phyloP scores from a whole-genome alignment of 768 basidiomycete genomes.

The Steccherinum ochraceum region DNA sequence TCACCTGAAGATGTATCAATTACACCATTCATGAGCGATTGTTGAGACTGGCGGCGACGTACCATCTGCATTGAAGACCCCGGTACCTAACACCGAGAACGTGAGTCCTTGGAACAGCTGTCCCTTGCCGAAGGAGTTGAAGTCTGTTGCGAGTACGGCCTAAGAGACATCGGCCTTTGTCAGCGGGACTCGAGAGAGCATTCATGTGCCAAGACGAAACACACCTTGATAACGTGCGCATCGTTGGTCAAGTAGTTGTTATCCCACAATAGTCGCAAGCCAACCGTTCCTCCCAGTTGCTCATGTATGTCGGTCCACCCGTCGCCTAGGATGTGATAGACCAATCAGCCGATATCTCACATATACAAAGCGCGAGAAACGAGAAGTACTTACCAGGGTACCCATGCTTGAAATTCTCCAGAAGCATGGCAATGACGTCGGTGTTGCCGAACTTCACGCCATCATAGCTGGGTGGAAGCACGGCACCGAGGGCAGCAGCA shows the following conservation, averaged over 20 bases:
- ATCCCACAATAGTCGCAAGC: constrained; percentile 16
- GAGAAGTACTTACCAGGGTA: constrained; percentile 27
- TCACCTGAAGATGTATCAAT: constrained; percentile 14
- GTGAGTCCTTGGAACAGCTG: constrained; percentile 24
- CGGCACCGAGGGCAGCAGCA: constrained; percentile 4
- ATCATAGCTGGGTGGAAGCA: constrained; percentile 20
- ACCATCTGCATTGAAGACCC: constrained; percentile 54
- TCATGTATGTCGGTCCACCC: neutral
- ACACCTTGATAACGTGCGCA: constrained; percentile 27
- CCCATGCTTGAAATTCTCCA: constrained; percentile 19
- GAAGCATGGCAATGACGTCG: constrained; percentile 24
- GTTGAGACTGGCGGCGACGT: neutral
- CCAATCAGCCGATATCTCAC: neutral
- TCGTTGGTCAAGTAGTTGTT: constrained; percentile 12
- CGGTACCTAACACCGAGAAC: constrained; percentile 39
- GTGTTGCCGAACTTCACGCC: constrained; percentile 29
- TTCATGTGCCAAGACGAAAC: neutral
- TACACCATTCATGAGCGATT: neutral
- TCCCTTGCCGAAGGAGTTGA: constrained; percentile 38
- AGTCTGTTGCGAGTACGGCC: constrained; percentile 37
- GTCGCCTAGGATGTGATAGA: too few species aligned
- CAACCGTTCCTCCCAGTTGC: constrained; percentile 17
- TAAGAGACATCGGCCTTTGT: constrained; percentile 14
- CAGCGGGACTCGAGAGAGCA: too few species aligned
- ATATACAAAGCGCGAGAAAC: neutral